phyloP scores from a whole-genome alignment of 2,329 filamentous ascomycete genomes.

The Phialophora chinensis region DNA sequence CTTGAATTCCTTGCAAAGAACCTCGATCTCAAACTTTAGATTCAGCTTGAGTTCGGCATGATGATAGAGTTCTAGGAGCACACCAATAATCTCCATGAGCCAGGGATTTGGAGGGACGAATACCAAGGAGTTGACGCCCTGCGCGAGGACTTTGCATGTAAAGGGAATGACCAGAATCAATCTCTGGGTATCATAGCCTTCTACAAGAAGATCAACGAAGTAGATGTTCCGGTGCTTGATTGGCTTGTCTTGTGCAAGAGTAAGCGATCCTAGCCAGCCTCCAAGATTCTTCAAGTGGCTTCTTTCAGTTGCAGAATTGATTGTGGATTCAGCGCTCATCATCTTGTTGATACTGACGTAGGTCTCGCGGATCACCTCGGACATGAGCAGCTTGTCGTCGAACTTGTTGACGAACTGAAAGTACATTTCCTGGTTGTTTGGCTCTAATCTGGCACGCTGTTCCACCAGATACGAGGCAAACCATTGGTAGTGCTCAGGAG shows the following conservation, averaged over 20 bases:
- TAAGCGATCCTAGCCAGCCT: conserved; percentile 90
- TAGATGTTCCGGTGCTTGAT: conserved; percentile 97
- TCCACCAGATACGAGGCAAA: conserved; percentile 95
- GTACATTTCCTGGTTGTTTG: conserved; percentile 94
- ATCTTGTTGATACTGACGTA: conserved; percentile 84
- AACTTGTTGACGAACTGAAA: conserved; percentile 86
- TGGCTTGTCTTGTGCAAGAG: conserved; percentile 89
- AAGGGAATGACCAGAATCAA: conserved; percentile 94
- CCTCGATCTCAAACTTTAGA: conserved; percentile 97
- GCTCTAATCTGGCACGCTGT: conserved; percentile 94
- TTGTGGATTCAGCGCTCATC: conserved; percentile 85
- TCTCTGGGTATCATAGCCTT: conserved; percentile 90
- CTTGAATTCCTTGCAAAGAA: conserved; percentile 88
- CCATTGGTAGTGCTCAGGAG: conserved; percentile 88
- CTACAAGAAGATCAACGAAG: conserved; percentile 92
- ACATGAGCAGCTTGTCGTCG: conserved; percentile 77
- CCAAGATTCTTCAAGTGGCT: conserved; percentile 91
- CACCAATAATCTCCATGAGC: conserved; percentile 92
- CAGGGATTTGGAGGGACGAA: conserved; percentile 96
- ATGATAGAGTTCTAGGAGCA: conserved; percentile 92
- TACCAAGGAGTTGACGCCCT: conserved; percentile 82
- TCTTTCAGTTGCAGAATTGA: conserved; percentile 83
- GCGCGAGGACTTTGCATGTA: conserved; percentile 91
- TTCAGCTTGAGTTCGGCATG: conserved; percentile 93
- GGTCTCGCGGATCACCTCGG: conserved; percentile 89